Conservation (phyloP, 176 grass and related monocot genomes). For the Triticum turgidum region DNA sequence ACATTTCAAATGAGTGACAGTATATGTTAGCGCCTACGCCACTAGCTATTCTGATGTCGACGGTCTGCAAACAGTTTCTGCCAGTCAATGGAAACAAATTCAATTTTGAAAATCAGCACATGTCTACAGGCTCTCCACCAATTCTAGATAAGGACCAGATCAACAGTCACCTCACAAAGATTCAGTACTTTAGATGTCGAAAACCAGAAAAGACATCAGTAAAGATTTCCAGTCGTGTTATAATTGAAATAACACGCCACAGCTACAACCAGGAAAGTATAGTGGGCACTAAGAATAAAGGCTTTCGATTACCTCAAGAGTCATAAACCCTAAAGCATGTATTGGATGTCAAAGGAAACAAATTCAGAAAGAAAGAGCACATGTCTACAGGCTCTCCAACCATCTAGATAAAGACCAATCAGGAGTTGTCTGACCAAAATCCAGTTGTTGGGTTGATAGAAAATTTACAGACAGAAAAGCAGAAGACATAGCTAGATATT, state of each 20-base stretch:
- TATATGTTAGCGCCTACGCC: neutral
- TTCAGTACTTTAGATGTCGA: neutral
- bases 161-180: neutral
- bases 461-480: neutral
- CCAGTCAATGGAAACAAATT: slow-evolving; percentile 1
- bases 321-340: slow-evolving; percentile 76
- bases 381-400: neutral
- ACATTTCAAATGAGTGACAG: neutral
- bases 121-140: neutral
- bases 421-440: neutral
- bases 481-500: neutral
- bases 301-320: slow-evolving; percentile 59
- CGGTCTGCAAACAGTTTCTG: neutral
- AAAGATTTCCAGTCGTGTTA: neutral
- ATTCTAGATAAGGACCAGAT: neutral
- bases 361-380: too few relatives aligned
- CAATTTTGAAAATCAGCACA: neutral
- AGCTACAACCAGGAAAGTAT: neutral
- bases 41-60: neutral
- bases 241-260: neutral
- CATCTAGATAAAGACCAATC: neutral
- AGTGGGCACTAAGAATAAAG: neutral
- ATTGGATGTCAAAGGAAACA: slow-evolving; percentile 32
- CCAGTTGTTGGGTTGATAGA: neutral
- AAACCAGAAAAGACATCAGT: neutral